Evolutionary conservation across 1,139 yeast genomes (phyloP), one percentile per base, ranked within the genome.

Genomic region (Blastobotrys malaysiensis): DNA sequence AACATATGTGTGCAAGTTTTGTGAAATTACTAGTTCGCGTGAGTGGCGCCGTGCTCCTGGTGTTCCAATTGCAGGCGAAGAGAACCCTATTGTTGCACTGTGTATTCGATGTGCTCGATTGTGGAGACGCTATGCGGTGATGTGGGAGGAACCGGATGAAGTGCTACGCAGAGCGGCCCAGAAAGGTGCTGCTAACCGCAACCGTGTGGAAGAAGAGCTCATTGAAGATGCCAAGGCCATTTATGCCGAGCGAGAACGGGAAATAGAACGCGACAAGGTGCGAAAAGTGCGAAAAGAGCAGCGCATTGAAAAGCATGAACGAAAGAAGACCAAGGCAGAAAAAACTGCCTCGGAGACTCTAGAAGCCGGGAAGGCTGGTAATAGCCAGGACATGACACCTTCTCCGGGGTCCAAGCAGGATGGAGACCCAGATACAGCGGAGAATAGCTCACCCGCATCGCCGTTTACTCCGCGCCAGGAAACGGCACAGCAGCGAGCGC

Each of bases 91-190:
- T 0, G 68, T 75, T 9, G 97, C 90, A 0, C 73, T 93, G 16
- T 93, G 99, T 67, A 73, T 79, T 49, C 76, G 98, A 53, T 93
- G 99, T 73, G 97, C 97, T 0, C 77, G 85, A 55, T 69, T 93
- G 45, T 93, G 99, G 99, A 77, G 97, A 66, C 74, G 95, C 46
- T 93, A 93, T 68, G 97, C 91, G 0, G 84, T 88, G 0, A 76
- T 77, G n/a, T 93, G 99, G 98, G 90, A 84, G 61, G 82, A 82
- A 49, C 96, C 97, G 0, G 66, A 73, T 21, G 93, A 86, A 56
- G 83, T 88, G 0, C 72, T 82, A 49, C 79, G 77, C 65, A 83
- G 79, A 56, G 74, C 66, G 58, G 76, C 65, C 31, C 76, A 73
- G 55, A 69, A 73, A 45, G 70, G 69, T 52, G 69, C 68, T 53